These are phyloP conservation scores for Alternaria tenuissima DNA, from an alignment of 2,329 filamentous ascomycete species.

Conservation along the genomic window DNA sequence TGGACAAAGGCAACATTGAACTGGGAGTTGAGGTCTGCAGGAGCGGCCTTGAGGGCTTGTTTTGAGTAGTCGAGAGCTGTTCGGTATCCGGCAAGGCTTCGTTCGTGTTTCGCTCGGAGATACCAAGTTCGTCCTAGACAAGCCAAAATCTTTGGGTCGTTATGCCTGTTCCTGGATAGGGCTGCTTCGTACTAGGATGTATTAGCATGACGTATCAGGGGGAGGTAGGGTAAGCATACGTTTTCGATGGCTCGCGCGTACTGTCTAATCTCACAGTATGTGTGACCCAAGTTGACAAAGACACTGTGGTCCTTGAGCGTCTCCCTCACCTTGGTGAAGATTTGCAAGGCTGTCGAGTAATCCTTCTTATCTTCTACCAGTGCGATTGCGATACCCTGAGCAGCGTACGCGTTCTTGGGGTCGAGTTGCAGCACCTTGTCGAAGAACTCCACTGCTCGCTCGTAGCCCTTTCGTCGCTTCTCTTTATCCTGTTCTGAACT, in stretches of 20 bases:
- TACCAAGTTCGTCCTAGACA: conserved; percentile 91
- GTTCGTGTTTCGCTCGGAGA: conserved; percentile 76
- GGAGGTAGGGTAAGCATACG: conserved; percentile 46
- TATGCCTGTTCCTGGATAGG: conserved; percentile 78
- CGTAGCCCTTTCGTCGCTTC: conserved; percentile 85
- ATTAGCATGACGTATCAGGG: conserved; percentile 17
- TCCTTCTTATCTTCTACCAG: conserved; percentile 95
- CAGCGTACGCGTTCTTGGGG: conserved; percentile 92
- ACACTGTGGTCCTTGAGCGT: conserved; percentile 88
- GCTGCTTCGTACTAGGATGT: conserved; percentile 77
- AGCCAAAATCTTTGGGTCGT: conserved; percentile 80
- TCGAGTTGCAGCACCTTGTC: conserved; percentile 97
- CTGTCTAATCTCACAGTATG: conserved; percentile 89
- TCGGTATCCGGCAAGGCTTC: conserved; percentile 68
- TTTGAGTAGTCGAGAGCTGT: conserved; percentile 70
- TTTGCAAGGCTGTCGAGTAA: conserved; percentile 78
- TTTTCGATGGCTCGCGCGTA: conserved; percentile 91
- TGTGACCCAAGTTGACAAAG: conserved; percentile 91
- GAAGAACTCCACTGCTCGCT: conserved; percentile 96
- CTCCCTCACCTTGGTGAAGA: conserved; percentile 90
- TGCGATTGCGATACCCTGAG: conserved; percentile 93
- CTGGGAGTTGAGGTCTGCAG: conserved; percentile 87
- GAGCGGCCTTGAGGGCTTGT: conserved; percentile 77
- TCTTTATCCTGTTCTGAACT: conserved; percentile 90
- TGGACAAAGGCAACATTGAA: conserved; percentile 99